Conservation (phyloP, 2,329 filamentous ascomycete species). For the Corinectria fuckeliana region DNA sequence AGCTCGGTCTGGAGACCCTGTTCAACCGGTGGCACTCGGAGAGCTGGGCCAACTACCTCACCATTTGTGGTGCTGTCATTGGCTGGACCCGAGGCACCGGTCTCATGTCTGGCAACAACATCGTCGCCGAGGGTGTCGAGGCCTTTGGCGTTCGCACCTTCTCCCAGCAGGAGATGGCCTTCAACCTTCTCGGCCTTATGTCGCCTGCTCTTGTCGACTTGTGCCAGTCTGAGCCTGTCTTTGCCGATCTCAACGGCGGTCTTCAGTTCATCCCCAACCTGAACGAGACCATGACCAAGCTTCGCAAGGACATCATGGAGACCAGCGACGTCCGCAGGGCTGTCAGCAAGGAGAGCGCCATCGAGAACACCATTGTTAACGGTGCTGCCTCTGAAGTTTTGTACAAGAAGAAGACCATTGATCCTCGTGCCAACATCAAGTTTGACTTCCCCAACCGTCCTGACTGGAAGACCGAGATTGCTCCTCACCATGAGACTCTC, state of each 20-base stretch:
- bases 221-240: conserved; percentile 94
- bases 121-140: conserved; percentile 96
- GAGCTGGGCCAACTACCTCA: conserved; percentile 96
- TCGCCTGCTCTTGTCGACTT: conserved; percentile 91
- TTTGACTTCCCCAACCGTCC: conserved; percentile 92
- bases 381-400: conserved; percentile 90
- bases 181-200: conserved; percentile 97
- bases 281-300: conserved; percentile 90
- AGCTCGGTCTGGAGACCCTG: conserved; percentile 93
- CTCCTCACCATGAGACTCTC: conserved; percentile 84
- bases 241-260: conserved; percentile 96
- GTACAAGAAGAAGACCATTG: conserved; percentile 92
- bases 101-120: conserved; percentile 97
- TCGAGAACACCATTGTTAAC: conserved; percentile 97
- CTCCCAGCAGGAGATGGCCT: conserved; percentile 99
- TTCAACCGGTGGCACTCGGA: conserved; percentile 99
- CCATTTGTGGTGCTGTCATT: conserved; percentile 97
- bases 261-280: conserved; percentile 97
- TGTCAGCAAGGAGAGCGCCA: conserved; percentile 92
- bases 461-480: conserved; percentile 89
- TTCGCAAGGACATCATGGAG: conserved; percentile 94
- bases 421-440: conserved; percentile 97
- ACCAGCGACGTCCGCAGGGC: conserved; percentile 92
- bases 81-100: conserved; percentile 99
- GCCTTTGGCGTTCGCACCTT: conserved; percentile 97